Conservation (phyloP, 129 eudicot species). For the sunflower (Helianthus annuus) region HanXRQr2.0-SUNRISE NC_035441.2:187001855-187002354, state of each 20-base stretch:
- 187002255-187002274: neutral
- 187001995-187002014: neutral
- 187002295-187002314: constrained; percentile 57
- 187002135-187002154: neutral
- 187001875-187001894: constrained; percentile 16
- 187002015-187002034: neutral
- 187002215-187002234: neutral
- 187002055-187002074: neutral
- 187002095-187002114: neutral
- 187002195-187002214: constrained; percentile 38
- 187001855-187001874: neutral
- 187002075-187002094: neutral
- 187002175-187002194: constrained; percentile 1
- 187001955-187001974: too few relatives aligned
- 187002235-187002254: neutral
- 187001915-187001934: too few relatives aligned
- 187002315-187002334: constrained; percentile 61
- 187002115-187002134: neutral
- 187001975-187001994: too few relatives aligned
- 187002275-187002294: constrained; percentile 30
- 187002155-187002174: constrained; percentile 2
- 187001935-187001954: too few relatives aligned
- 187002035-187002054: neutral
- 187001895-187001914: neutral
- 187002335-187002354: constrained; percentile 61